Base-by-base conservation (phyloP, 768 basidiomycete genomes). In the Calocybe indica region DNA sequence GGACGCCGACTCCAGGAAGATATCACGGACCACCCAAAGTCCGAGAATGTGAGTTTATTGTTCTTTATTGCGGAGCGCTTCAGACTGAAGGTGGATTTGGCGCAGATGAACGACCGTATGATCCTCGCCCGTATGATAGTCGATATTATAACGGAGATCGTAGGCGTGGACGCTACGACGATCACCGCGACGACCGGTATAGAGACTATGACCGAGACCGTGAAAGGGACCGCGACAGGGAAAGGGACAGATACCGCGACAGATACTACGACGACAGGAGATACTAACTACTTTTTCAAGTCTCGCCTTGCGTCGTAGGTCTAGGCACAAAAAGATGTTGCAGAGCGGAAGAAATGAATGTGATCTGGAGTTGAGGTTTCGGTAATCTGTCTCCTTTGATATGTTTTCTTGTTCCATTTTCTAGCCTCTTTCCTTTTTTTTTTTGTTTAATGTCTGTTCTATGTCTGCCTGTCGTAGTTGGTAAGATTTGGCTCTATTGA, bases 11-110 rank as follows among this genome's bases (percentile, higher is more conserved):
- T 5, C 95, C 95, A 3, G 95, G 95, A 28, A 72, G 87, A 45
- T 99, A 99, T 77, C 91, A 89, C 52, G 94, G 92, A 0, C 91
- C 92, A 40, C 90, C 92, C 38, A 92, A 94, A 70, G 78, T 88
- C 35, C 68, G 72, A 50, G 83, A 85, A 52, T 64, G 85, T 84
- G 56, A 49, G 77, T 28, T 51, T 43, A 14, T 35, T 44, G n/a
- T 29, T 42, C 15, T 1, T 15, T 31, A 3, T 36, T 13, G 45
- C 36, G 22, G 38, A 28, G 42, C 15, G 31, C 48, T 49, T 57
- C 12, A 53, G 46, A 22, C 43, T 14, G 51, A 45, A 49, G 22
- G 47, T 12, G 36, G n/a, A 38, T 43, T n/a, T 33, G 5, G 40
- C 31, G 40, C 50, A 83, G 91, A 78, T 53, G 89, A 92, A 60